phyloP scores from a whole-genome alignment of 768 basidiomycete genomes.

The Pleurotus eryngii region DNA sequence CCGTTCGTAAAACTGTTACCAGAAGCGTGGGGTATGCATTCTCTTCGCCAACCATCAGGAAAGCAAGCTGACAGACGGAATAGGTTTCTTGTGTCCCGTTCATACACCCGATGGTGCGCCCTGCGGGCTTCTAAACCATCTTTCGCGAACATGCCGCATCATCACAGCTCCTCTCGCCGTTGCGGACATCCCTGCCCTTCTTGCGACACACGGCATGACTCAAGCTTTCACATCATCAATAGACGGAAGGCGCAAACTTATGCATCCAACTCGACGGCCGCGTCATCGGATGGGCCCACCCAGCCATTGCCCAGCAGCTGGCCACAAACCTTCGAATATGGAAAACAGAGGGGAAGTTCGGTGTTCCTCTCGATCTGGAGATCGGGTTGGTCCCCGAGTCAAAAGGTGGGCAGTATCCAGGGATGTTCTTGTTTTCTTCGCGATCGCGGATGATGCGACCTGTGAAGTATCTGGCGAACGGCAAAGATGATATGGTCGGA shows the following conservation, averaged over 20 bases:
- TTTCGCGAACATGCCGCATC: conserved; percentile 91
- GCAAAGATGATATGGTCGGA: conserved; percentile 84
- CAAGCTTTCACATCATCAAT: conserved; percentile 78
- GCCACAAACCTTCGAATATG: conserved; percentile 85
- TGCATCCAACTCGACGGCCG: conserved; percentile 95
- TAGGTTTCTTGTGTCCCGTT: conserved; percentile 96
- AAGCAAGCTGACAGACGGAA: too few relatives aligned
- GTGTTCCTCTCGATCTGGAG: conserved; percentile 90
- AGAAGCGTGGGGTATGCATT: conserved; percentile 87
- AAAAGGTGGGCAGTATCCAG: conserved; percentile 95
- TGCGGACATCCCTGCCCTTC: conserved; percentile 75
- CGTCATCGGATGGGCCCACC: conserved; percentile 90
- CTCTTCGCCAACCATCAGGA: background rate
- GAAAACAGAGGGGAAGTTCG: conserved; percentile 86
- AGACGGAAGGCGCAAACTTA: conserved; percentile 79
- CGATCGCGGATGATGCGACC: conserved; percentile 96
- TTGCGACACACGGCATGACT: conserved; percentile 91
- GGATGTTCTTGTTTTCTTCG: conserved; percentile 87
- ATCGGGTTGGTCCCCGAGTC: conserved; percentile 88
- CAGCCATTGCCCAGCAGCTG: conserved; percentile 68
- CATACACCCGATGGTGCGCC: conserved; percentile 98
- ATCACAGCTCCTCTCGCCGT: conserved; percentile 74
- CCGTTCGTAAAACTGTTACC: conserved; percentile 96
- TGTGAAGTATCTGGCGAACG: conserved; percentile 87
- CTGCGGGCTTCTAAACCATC: conserved; percentile 95